phyloP scores from a whole-genome alignment of 495 filamentous ascomycete species.

The Friedmanniomyces simplex region DNA sequence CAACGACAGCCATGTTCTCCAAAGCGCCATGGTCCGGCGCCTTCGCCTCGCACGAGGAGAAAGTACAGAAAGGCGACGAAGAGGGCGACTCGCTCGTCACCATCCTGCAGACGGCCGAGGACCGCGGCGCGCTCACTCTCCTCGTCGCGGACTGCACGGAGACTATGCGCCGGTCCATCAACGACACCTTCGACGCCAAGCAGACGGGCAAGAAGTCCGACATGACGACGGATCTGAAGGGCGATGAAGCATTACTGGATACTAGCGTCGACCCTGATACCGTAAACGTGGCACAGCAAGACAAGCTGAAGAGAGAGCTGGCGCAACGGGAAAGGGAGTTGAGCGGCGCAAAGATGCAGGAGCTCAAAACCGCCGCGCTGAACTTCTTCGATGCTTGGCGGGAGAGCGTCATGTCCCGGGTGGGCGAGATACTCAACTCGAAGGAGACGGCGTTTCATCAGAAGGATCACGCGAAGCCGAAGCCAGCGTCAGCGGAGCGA shows the following conservation, averaged over 20 bases:
- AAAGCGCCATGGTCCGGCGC: conserved; percentile 9
- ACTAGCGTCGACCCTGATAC: conserved; percentile 19
- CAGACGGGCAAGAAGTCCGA: conserved; percentile 25
- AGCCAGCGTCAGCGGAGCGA: background rate
- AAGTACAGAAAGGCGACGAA: conserved; percentile 13
- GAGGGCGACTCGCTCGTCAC: conserved; percentile 28
- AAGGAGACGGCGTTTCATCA: conserved; percentile 34
- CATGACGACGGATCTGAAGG: conserved; percentile 10
- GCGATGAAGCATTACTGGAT: conserved; percentile 10
- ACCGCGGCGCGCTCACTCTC: conserved; percentile 30
- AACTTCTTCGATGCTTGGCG: conserved; percentile 57
- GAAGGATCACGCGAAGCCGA: conserved; percentile 12
- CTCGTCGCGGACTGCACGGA: conserved; percentile 33
- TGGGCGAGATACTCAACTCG: conserved; percentile 56
- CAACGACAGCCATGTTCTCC: conserved; percentile 19
- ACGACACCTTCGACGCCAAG: conserved; percentile 31
- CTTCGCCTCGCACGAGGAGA: conserved; percentile 22
- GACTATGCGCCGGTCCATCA: conserved; percentile 28
- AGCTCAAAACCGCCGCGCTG: conserved; percentile 37
- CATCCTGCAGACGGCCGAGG: conserved; percentile 28
- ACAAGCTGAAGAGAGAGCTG: conserved; percentile 20
- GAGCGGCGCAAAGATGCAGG: conserved; percentile 23
- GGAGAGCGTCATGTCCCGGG: conserved; percentile 47
- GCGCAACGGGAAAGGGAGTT: conserved; percentile 29
- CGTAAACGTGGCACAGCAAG: conserved; percentile 23